phyloP scores from a whole-genome alignment of 106 monocot species.

The Dendrobium catenatum region DNA sequence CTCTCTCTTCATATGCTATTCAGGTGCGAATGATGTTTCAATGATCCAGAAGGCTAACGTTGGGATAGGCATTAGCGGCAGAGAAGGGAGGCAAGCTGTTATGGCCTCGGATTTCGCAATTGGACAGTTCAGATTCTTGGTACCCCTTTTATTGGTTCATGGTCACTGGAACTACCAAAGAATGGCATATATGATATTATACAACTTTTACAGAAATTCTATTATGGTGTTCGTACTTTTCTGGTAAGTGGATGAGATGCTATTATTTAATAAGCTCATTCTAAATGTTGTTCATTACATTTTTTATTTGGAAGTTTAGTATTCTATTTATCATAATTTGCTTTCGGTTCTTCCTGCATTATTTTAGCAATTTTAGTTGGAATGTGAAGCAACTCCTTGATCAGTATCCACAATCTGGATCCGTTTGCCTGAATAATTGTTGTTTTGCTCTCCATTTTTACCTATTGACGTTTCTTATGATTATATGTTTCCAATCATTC shows the following conservation, averaged over 20 bases:
- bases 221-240: conserved; percentile 74
- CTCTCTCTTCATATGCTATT: neutral
- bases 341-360: neutral
- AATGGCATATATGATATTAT: conserved; percentile 94
- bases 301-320: neutral
- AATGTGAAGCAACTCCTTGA: neutral
- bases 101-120: conserved; percentile 99
- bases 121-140: conserved; percentile 97
- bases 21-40: conserved; percentile 99
- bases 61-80: conserved; percentile 92
- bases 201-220: conserved; percentile 97
- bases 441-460: neutral
- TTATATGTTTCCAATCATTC: too few species aligned
- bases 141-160: conserved; percentile 90
- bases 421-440: neutral
- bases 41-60: conserved; percentile 99
- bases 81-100: conserved; percentile 95
- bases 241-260: conserved; percentile 42
- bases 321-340: neutral
- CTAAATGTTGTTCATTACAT: neutral
- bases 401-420: too few species aligned
- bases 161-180: conserved; percentile 99
- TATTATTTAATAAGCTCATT: neutral
- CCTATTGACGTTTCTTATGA: too few species aligned
- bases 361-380: neutral